Evolutionary conservation across 1,139 yeast species (phyloP).

Genomic region (Debaryomyces singareniensis): DNA sequence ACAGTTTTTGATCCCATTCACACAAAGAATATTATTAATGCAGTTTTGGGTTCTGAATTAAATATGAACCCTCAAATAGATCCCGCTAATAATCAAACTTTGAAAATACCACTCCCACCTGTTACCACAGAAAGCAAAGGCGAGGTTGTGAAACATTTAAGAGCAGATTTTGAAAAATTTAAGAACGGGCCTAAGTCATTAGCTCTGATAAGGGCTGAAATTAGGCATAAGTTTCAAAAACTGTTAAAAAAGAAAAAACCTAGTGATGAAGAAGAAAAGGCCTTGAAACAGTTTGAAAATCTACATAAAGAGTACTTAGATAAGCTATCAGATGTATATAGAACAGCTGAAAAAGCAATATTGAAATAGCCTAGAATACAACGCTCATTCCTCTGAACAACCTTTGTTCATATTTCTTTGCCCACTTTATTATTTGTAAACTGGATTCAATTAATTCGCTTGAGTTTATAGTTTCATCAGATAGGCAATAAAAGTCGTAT

Average conservation of each 20-base stretch:
- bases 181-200: slow-evolving; percentile 48
- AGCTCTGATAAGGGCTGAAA: slow-evolving; percentile 55
- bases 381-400: slow-evolving; percentile 26
- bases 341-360: slow-evolving; percentile 51
- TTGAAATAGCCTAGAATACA: slow-evolving; percentile 21
- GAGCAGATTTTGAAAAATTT: slow-evolving; percentile 57
- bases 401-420: slow-evolving; percentile 29
- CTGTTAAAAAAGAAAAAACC: slow-evolving; percentile 41
- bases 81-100: slow-evolving; percentile 62
- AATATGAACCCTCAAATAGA: slow-evolving; percentile 78
- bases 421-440: slow-evolving; percentile 33
- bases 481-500: slow-evolving; percentile 36
- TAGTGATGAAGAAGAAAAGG: slow-evolving; percentile 48
- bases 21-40: slow-evolving; percentile 60
- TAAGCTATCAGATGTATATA: slow-evolving; percentile 52
- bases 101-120: slow-evolving; percentile 73
- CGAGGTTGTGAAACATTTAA: slow-evolving; percentile 52
- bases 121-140: slow-evolving; percentile 64
- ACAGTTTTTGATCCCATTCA: slow-evolving; percentile 82
- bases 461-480: slow-evolving; percentile 22
- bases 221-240: slow-evolving; percentile 51
- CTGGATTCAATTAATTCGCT: slow-evolving; percentile 27
- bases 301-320: slow-evolving; percentile 57
- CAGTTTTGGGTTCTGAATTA: slow-evolving; percentile 61
- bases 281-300: slow-evolving; percentile 56